These are phyloP conservation scores for Lolium perenne DNA, from an alignment of 176 grass and related monocot species.

Conservation along the genomic window DNA sequence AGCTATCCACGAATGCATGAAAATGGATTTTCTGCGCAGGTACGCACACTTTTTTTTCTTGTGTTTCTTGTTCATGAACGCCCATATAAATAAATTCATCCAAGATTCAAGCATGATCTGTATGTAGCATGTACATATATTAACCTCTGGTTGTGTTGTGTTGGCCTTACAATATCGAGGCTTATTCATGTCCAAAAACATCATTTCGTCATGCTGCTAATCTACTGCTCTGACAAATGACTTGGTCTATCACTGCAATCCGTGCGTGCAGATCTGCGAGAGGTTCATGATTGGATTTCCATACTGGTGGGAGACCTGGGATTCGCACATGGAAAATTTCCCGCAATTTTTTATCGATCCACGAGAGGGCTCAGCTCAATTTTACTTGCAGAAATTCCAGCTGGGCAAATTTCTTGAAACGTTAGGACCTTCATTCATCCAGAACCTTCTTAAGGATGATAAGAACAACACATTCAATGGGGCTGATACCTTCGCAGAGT, in stretches of 20 bases:
- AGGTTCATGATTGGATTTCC: conserved; percentile 42
- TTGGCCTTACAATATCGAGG: not conserved
- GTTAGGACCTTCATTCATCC: not conserved
- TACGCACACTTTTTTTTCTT: not conserved
- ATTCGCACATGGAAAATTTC: not conserved
- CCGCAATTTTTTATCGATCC: not conserved
- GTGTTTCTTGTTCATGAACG: conserved; percentile 10
- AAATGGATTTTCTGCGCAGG: conserved; percentile 32
- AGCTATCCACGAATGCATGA: not conserved
- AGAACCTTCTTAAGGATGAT: not conserved
- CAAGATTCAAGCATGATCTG: not conserved
- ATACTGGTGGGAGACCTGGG: conserved; percentile 36
- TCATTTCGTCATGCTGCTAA: not conserved
- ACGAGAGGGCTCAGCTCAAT: not conserved
- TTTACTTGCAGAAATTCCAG: conserved; percentile 40
- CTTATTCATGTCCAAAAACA: not conserved
- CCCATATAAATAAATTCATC: not conserved
- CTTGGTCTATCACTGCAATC: conserved; percentile 31
- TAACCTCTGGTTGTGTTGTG: not conserved
- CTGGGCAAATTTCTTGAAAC: not conserved
- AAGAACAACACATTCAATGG: not conserved
- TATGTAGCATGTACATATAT: not conserved
- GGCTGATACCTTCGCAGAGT: conserved; percentile 26
- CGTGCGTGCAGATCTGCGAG: conserved; percentile 41
- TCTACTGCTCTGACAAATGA: not conserved